Evolutionary conservation across 2,329 filamentous ascomycete species (phyloP), one percentile per base, ranked within the genome.

Genomic region (Lachnellula hyalina): DNA sequence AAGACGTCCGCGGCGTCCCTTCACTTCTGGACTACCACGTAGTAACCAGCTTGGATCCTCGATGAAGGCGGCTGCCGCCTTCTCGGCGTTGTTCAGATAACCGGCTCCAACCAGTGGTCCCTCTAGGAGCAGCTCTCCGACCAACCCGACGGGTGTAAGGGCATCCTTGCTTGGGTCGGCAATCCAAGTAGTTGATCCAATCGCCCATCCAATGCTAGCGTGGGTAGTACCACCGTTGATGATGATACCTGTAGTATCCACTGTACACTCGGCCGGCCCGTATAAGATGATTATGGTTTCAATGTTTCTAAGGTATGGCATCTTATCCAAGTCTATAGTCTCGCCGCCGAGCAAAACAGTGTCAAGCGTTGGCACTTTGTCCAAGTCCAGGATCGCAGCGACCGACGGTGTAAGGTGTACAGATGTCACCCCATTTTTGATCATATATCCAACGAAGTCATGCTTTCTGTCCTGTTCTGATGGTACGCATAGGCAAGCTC

Each of bases 71-170:
- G 73, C 74, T 0, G 83, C 86, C 69, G 25, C 82, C 83, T 48
- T 76, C 74, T 0, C 74, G 73, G 51, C 85, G 79, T 49, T 28
- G 25, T 77, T 77, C 17, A 85, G 70, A 55, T 86, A 86, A 28
- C 82, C 82, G 25, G 78, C 71, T 5, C 81, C 82, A 2, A 86
- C 78, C 14, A 81, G 76, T 1, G 81, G 81, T 0, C 80, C 80
- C 58, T 63, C 61, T 12, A 65, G 38, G 12, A 63, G 23, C 17
- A 65, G 36, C 41, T 65, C 63, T 17, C 63, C 63, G 12, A 65
- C 47, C 5, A 49, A 52, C 9, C 60, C 61, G 9, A 63, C 36
- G 17, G 60, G 54, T n/a, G 52, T 51, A 6, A 63, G 42, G 5
- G 4, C 28, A 15, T 57, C 53, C 40, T 58, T 42, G 14, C 54